phyloP scores from a whole-genome alignment of 106 monocot genomes.

The Phalaenopsis aphrodite region DNA sequence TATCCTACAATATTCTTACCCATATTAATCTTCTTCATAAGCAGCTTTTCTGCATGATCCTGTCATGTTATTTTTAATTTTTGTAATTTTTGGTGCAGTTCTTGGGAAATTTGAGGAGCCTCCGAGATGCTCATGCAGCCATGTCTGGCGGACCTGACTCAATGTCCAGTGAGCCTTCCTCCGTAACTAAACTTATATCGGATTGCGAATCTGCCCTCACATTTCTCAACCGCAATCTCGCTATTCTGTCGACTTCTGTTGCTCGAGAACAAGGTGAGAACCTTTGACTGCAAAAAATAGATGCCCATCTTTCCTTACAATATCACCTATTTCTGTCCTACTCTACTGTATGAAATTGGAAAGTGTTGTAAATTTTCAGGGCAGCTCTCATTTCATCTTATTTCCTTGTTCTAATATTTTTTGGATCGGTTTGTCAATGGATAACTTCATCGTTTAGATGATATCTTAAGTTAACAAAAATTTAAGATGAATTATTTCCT shows the following conservation, averaged over 20 bases:
- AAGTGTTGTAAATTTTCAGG: background rate
- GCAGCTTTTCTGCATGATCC: too few species aligned
- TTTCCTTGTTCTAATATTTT: background rate
- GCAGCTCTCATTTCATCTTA: background rate
- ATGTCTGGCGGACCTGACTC: conserved; percentile 58
- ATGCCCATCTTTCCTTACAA: background rate
- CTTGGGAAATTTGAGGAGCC: conserved; percentile 74
- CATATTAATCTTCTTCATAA: too few species aligned
- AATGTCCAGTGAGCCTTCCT: conserved; percentile 44
- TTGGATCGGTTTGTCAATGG: background rate
- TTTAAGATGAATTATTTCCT: background rate
- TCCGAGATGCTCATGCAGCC: conserved; percentile 73
- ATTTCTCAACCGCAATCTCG: conserved; percentile 77
- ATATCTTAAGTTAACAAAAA: background rate
- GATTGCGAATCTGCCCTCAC: conserved; percentile 90
- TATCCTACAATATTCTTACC: too few species aligned
- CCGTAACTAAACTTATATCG: conserved; percentile 68
- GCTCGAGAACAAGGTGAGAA: conserved; percentile 61
- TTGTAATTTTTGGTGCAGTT: conserved; percentile 41
- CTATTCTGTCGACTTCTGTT: conserved; percentile 78
- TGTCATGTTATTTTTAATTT: background rate
- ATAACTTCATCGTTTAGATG: background rate
- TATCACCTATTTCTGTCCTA: background rate
- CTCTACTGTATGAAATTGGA: background rate
- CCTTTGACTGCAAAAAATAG: conserved; percentile 15